Evolutionary conservation across 164 flowering plant genomes (phyloP), one percentile per base, ranked within the genome.

Genomic region (Chimonanthus salicifolius): DNA sequence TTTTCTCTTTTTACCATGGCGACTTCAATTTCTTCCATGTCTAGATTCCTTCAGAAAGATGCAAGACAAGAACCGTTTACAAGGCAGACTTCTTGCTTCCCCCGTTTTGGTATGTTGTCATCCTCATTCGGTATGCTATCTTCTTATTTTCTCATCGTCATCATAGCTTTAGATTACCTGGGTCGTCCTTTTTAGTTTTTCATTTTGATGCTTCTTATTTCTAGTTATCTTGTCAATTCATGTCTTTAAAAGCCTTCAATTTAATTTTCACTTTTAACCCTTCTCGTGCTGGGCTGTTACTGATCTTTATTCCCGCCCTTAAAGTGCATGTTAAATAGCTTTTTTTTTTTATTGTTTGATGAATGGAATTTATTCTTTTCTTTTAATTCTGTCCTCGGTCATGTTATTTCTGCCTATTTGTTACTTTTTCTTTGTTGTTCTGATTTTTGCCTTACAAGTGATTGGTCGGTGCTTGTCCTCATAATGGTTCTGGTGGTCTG

Each of bases 11-110:
- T 8, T 63, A 16, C 54, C 62, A 69, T 75, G 74, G 79, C 75
- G 72, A 58, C 73, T 74, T 70, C 81, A 75, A 85, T 89, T 90
- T 87, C 87, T 8, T 85, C 87, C 48, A 76, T 86, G 64, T 81
- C 80, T 47, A 78, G 87, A 84, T 58, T 84, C 72, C 76, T 85
- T 3, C 69, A 67, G 18, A 84, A 78, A 78, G 83, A 86, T 64
- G 78, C 74, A 66, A 78, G 73, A 48, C 66, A 83, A 3, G 75
- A 62, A 20, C 3, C 78, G 11, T 44, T 8, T 74, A 73, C 72
- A 50, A 81, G 77, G 60, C 75, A 79, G 47, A 76, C 70, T 73
- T 72, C 72, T 74, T 68, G 68, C 62, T 48, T 73, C 58, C 33
- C 76, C 62, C 60, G 16, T 54, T 54, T 54, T 13, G 60, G 60